phyloP scores from a whole-genome alignment of 2,329 filamentous ascomycete genomes.

The Curvularia eragrostidis region DNA sequence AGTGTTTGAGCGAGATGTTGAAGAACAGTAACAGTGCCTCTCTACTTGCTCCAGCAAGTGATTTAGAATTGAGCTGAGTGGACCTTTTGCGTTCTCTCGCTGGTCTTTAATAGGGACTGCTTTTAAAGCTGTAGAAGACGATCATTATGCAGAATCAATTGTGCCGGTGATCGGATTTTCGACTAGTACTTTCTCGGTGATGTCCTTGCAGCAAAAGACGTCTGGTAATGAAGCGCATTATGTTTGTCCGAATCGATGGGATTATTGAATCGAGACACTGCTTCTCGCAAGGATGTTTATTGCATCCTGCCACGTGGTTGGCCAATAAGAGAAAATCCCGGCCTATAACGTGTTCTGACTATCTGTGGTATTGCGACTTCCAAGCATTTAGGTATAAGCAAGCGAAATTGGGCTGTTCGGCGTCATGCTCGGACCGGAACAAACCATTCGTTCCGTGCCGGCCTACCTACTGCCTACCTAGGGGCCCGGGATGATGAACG shows the following conservation, averaged over 20 bases:
- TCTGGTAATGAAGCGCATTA: not conserved
- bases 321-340: not conserved
- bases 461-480: too few species aligned
- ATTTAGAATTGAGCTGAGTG: not conserved
- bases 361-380: not conserved
- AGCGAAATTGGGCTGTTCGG: not conserved
- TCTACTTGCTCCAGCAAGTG: not conserved
- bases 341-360: not conserved
- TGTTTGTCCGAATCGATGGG: not conserved
- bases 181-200: too few species aligned
- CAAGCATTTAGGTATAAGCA: not conserved
- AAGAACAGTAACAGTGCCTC: not conserved
- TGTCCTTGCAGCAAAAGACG: too few species aligned
- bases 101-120: not conserved
- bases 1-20: not conserved
- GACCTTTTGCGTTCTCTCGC: not conserved
- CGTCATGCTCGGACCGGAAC: not conserved
- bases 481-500: not conserved
- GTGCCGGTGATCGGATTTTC: too few species aligned
- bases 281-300: not conserved
- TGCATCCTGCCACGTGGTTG: too few species aligned
- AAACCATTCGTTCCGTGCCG: not conserved
- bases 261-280: not conserved
- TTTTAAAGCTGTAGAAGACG: not conserved
- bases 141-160: not conserved